Conservation (phyloP, 306 rosid species). For the Pterocarpus macrocarpus region DNA sequence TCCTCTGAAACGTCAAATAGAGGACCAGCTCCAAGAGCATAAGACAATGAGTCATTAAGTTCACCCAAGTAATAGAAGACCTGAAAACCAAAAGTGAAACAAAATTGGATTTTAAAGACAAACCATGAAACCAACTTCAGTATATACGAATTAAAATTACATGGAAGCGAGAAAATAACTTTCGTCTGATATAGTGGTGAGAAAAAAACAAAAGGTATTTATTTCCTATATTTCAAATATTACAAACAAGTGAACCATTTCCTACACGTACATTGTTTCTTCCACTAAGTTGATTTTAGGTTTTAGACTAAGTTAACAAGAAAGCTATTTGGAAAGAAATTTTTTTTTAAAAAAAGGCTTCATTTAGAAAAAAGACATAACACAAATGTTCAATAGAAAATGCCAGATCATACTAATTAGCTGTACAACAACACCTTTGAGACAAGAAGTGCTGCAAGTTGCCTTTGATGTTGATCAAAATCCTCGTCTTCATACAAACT, state of each 20-base stretch:
- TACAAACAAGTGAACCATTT: neutral
- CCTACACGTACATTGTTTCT: no score
- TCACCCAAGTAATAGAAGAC: conserved; percentile 96
- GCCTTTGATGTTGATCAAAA: conserved; percentile 86
- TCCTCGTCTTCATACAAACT: conserved; percentile 95
- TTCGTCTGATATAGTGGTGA: conserved; percentile 11
- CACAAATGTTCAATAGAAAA: neutral
- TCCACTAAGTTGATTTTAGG: no score
- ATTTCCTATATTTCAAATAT: neutral
- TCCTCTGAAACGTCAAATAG: conserved; percentile 90
- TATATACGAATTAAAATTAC: neutral
- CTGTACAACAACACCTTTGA: conserved; percentile 72
- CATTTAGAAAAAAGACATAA: neutral
- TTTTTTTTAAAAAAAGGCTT: neutral
- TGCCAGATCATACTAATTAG: conserved; percentile 27
- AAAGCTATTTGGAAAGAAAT: neutral
- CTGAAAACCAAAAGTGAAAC: conserved; percentile 50
- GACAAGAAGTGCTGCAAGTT: conserved; percentile 89
- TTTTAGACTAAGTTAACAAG: neutral
- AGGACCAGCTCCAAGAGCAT: conserved; percentile 96
- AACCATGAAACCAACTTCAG: conserved; percentile 24
- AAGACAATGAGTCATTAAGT: conserved; percentile 87
- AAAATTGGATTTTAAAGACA: conserved; percentile 34
- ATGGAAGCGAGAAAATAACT: neutral
- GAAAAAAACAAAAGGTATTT: conserved; percentile 3